Base-by-base conservation (phyloP, 2,329 filamentous ascomycete species). In the Leptographium lundbergii region DNA sequence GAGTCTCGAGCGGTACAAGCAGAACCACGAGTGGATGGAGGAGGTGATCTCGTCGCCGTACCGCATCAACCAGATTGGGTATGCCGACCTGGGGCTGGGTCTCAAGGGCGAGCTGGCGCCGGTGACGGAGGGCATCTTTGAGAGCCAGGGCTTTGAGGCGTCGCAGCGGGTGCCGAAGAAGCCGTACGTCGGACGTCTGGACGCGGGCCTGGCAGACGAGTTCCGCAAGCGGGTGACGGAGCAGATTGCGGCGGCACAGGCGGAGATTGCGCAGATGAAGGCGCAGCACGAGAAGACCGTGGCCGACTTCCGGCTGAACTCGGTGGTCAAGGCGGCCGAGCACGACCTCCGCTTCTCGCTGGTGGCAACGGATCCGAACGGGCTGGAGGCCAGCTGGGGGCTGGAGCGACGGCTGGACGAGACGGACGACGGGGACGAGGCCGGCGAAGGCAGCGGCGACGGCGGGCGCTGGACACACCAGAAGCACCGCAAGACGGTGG, bases 21-120 rank as follows among this genome's bases (percentile, higher is more conserved):
- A 96, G 69, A 95, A 99, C 67, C 92, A 99, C 67, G 90, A 96
- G 70, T 97, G 92, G 94, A 96, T 99, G 89, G 94, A 97, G 68
- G 92, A 99, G 72, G 86, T 99, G 32, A 81, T 97, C 58, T 89
- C 88, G 0, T 97, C 92, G 1, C 90, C 91, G 0, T 96, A 96
- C 69, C 80, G 87, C 27, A 87, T 92, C 62, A 81, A 81, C 56
- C 89, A 95, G 69, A 95, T 99, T 60, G 83, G 86, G 10, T 91
- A 92, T 0, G 84, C 91, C 3, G 91, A 96, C 69, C 81, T 97
- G 39, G 91, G 91, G 0, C 76, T 97, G 11, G 94, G 94, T 4
- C 80, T 88, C 56, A 88, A 86, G 71, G 94, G 94, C 45, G 88
- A 91, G 70, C 77, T 99, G 24, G 85, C 88, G 27, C 79, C 81